Percentiles rank a stretch among this genome's conserved stretches.
These are phyloP conservation scores for Penicillium canariense DNA, from an alignment of 495 filamentous ascomycete genomes.

Conservation along the genomic window DNA sequence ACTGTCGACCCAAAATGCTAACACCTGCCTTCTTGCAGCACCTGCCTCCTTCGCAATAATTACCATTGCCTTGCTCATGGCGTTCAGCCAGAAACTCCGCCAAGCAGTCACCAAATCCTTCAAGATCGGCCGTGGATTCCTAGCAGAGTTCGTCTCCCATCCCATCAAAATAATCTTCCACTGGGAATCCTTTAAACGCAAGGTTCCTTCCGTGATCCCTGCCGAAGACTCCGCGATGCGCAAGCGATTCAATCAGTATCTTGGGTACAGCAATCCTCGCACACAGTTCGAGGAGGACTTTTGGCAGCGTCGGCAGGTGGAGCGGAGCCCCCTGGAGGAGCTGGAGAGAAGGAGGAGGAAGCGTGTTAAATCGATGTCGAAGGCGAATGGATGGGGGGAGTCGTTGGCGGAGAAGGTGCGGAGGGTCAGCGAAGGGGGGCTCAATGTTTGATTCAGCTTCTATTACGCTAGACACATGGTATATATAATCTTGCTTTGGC, in stretches of 20 bases:
- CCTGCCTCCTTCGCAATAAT: slow-evolving; percentile 44
- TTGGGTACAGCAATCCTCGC: slow-evolving; percentile 23
- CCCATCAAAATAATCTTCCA: slow-evolving; percentile 18
- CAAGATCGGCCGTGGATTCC: slow-evolving; percentile 26
- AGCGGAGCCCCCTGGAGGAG: slow-evolving; percentile 3
- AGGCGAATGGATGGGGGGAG: slow-evolving; percentile 2
- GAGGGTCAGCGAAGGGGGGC: not conserved
- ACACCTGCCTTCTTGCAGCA: slow-evolving; percentile 17
- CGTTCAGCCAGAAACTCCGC: slow-evolving; percentile 42
- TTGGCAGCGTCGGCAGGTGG: slow-evolving; percentile 32
- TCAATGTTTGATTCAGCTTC: not conserved
- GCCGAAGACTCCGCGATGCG: slow-evolving; percentile 23
- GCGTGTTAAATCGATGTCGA: not conserved
- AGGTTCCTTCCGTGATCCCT: slow-evolving; percentile 15
- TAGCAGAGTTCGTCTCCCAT: slow-evolving; percentile 25
- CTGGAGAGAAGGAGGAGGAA: slow-evolving; percentile 4
- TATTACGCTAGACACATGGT: not conserved
- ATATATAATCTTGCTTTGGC: not conserved
- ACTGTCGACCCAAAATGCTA: slow-evolving; percentile 2
- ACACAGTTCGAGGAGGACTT: slow-evolving; percentile 35
- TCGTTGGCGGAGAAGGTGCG: slow-evolving; percentile 5
- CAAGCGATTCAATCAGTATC: slow-evolving; percentile 29
- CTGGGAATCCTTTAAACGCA: slow-evolving; percentile 10
- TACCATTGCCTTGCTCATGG: slow-evolving; percentile 39
- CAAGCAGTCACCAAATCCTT: slow-evolving; percentile 25